Evolutionary conservation across 1,284 basidiomycete genomes (phyloP), one percentile per base, ranked within the genome.

Genomic region (Malassezia furfur): DNA sequence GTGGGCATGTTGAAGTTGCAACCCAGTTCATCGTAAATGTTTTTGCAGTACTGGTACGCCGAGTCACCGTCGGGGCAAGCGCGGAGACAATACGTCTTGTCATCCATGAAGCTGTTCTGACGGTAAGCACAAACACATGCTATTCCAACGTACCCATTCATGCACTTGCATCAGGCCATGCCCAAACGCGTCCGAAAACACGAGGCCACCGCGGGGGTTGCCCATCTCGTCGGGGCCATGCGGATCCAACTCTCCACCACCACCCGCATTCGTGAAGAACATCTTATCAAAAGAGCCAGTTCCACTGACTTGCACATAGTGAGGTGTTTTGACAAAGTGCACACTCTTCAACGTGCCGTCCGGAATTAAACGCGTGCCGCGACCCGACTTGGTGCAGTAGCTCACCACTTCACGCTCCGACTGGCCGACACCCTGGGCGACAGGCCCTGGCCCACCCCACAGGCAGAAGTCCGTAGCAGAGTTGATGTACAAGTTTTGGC

Each of bases 241-340:
- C 6, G 64, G 63, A 51, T 72, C 69, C 43, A 72, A 65, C 48
- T 72, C 70, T 41, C 70, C 70, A 15, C 70, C 70, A 19, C 57
- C 59, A 44, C 68, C 70, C 38, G 64, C 59, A 0, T 36, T 44
- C 14, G 58, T 60, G 52, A 69, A 58, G 34, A 57, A 39, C 35
- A 72, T 57, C 31, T 48, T 61, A 48, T 62, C 64, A 38, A 70
- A 66, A 28, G 67, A 60, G 34, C 65, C 68, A 11, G 56, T 50
- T 35, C 70, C 70, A 14, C 64, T 68, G 8, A 73, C 65, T 45
- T 72, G 70, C 15, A 72, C 68, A 48, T 71, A 73, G 48, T 66
- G 54, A 1, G 61, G 52, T 1, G 71, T 69, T 37, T 63, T 52
- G 9, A 73, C 62, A 59, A 71, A 73, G 61, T 73, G 70, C 3